Percentiles rank a stretch among this genome's conserved stretches.
phyloP scores from a whole-genome alignment of 345 rosid species.

The Cardamine occulta region DNA sequence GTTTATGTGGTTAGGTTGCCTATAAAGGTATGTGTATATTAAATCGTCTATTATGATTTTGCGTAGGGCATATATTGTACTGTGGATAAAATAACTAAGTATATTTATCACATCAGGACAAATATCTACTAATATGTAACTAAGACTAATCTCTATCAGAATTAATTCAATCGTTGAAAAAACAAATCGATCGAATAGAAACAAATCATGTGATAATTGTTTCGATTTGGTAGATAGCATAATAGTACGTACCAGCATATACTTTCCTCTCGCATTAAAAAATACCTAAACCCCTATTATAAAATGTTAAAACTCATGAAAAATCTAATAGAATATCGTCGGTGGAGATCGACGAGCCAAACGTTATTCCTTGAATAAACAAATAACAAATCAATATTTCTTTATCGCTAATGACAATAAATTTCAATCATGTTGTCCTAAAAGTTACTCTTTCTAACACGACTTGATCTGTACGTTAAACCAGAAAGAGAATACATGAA shows the following conservation, averaged over 20 bases:
- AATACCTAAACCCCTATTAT: neutral
- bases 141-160: neutral
- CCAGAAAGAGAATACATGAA: neutral
- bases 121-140: neutral
- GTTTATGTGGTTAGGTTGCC: neutral
- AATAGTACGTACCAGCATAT: conserved; percentile 30
- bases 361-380: conserved; percentile 13
- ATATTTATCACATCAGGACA: neutral
- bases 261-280: conserved; percentile 19
- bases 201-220: conserved; percentile 41
- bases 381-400: neutral
- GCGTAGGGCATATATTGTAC: neutral
- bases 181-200: conserved; percentile 20
- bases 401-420: neutral
- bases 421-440: neutral
- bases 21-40: neutral
- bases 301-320: neutral
- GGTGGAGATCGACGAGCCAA: conserved; percentile 35
- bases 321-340: conserved; percentile 29
- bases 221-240: conserved; percentile 40
- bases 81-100: neutral
- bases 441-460: neutral
- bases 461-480: neutral
- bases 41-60: neutral
- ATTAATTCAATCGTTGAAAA: conserved; percentile 2